These are phyloP conservation scores for Monosporascus sp. DNA, from an alignment of 2,329 filamentous ascomycete species.

Conservation along the genomic window DNA sequence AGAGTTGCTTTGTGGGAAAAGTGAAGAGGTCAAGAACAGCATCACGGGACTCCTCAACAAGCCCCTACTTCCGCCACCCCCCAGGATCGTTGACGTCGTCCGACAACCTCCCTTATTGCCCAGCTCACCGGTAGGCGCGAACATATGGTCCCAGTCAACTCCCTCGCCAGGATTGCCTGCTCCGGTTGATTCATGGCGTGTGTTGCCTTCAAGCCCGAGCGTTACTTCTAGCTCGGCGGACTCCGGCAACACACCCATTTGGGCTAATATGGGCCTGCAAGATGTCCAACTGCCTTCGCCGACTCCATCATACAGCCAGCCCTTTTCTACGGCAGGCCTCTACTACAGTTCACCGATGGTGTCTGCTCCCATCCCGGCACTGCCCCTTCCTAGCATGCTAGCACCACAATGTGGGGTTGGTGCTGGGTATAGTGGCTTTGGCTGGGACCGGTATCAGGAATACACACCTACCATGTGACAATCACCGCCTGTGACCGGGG, in stretches of 20 bases:
- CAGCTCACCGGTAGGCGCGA: slow-evolving; percentile 67
- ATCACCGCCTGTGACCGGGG: slow-evolving; percentile 45
- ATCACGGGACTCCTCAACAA: slow-evolving; percentile 81
- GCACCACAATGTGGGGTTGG: slow-evolving; percentile 79
- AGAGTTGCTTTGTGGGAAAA: slow-evolving; percentile 85
- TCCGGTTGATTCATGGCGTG: slow-evolving; percentile 81
- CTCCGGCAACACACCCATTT: slow-evolving; percentile 61
- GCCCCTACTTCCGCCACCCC: slow-evolving; percentile 78
- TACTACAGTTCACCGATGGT: slow-evolving; percentile 79
- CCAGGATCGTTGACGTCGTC: slow-evolving; percentile 83
- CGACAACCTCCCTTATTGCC: slow-evolving; percentile 81
- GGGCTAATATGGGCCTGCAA: slow-evolving; percentile 72
- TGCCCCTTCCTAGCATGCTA: slow-evolving; percentile 83
- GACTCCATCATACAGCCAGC: slow-evolving; percentile 73
- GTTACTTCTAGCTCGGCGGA: slow-evolving; percentile 67
- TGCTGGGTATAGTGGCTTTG: slow-evolving; percentile 70
- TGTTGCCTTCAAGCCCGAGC: slow-evolving; percentile 83
- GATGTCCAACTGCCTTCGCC: slow-evolving; percentile 74
- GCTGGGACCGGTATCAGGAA: slow-evolving; percentile 81
- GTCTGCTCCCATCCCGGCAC: slow-evolving; percentile 65
- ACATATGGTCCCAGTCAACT: slow-evolving; percentile 74
- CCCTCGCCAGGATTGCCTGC: slow-evolving; percentile 61
- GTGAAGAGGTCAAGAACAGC: slow-evolving; percentile 85
- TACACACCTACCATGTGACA: slow-evolving; percentile 85
- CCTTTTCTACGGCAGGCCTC: slow-evolving; percentile 65